phyloP scores from a whole-genome alignment of 1,284 basidiomycete species.

The Schizophyllum commune region DNA sequence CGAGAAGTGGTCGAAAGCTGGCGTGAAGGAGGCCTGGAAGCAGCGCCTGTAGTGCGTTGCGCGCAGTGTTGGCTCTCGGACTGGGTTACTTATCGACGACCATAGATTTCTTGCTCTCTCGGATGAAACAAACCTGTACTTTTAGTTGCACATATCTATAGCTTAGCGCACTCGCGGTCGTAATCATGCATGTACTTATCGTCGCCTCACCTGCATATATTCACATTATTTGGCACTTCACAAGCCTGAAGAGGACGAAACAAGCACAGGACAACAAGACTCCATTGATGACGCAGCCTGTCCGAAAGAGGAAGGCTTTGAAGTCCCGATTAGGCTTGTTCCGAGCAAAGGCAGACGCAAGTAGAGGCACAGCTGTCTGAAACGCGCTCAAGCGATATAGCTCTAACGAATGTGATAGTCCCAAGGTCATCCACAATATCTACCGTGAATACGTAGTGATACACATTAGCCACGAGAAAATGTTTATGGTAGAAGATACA shows the following conservation, averaged over 20 bases:
- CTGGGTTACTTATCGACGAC: background rate
- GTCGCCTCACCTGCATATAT: background rate
- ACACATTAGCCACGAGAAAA: background rate
- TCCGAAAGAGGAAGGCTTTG: too few species aligned
- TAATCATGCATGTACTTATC: background rate
- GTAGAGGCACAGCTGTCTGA: too few species aligned
- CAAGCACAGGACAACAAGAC: too few species aligned
- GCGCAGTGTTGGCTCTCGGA: background rate
- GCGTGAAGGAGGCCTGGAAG: slow-evolving; percentile 39
- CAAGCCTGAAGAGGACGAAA: too few species aligned
- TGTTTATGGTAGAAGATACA: background rate
- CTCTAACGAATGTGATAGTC: too few species aligned
- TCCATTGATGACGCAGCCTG: too few species aligned
- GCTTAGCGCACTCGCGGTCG: background rate
- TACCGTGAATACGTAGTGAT: background rate
- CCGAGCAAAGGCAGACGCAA: too few species aligned
- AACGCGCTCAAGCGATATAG: too few species aligned
- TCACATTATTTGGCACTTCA: background rate
- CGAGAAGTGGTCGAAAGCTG: slow-evolving; percentile 38
- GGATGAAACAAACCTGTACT: background rate
- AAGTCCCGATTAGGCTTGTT: too few species aligned
- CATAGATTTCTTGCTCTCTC: background rate
- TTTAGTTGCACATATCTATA: background rate
- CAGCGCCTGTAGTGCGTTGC: slow-evolving; percentile 14
- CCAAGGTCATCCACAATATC: background rate